Evolutionary conservation across 257 asterid genomes (phyloP).

Genomic region (Nicotiana tomentosiformis): DNA sequence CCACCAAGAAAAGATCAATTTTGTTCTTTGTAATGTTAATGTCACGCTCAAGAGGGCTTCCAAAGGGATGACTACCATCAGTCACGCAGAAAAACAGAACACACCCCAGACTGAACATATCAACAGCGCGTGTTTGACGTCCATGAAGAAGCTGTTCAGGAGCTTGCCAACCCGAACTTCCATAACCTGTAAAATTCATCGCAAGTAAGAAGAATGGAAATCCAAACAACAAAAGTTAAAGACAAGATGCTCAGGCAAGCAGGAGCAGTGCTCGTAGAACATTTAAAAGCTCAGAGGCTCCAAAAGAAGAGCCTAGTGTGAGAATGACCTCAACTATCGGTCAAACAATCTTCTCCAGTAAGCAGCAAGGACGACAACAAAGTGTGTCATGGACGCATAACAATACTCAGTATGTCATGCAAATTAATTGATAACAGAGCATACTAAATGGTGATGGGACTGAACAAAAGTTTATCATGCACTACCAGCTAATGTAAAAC

Average conservation of each 20-base stretch:
- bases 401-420: neutral
- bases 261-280: neutral
- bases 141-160: slow-evolving; percentile 94
- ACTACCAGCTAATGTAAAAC: neutral
- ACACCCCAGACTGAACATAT: slow-evolving; percentile 83
- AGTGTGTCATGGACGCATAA: neutral
- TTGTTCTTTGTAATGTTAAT: slow-evolving; percentile 63
- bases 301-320: neutral
- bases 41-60: slow-evolving; percentile 79
- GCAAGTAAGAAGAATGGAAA: neutral
- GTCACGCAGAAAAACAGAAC: slow-evolving; percentile 80
- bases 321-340: neutral
- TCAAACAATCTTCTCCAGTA: neutral
- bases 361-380: neutral
- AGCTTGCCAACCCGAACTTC: slow-evolving; percentile 99
- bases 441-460: neutral
- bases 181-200: slow-evolving; percentile 50
- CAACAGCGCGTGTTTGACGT: slow-evolving; percentile 94
- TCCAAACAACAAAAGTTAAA: neutral
- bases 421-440: neutral
- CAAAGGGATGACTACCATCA: slow-evolving; percentile 94
- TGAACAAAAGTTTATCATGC: neutral
- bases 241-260: neutral
- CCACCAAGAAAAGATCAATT: slow-evolving; percentile 73
- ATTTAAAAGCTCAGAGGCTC: neutral